Percentiles rank a stretch among this genome's conserved stretches.
Evolutionary conservation across 495 filamentous ascomycete species (phyloP).

Genomic region (Neurospora sp.): DNA sequence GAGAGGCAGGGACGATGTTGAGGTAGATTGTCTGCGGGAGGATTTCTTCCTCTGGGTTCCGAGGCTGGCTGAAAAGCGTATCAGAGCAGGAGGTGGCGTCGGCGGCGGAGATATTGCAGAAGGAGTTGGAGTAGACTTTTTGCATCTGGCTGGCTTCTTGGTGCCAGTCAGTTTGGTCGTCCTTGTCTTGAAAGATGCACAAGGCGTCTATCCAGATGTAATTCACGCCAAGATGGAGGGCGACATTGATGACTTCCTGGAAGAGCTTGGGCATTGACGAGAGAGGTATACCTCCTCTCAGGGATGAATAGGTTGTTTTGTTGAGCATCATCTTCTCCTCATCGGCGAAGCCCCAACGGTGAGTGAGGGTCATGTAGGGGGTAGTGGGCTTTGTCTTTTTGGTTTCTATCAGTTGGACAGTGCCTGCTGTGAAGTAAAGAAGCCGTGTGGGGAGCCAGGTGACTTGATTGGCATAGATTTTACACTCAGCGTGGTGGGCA

Average conservation of each 20-base stretch:
- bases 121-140: not conserved
- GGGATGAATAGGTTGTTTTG: not conserved
- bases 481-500: not conserved
- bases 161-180: not conserved
- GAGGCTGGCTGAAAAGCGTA: not conserved
- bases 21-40: not conserved
- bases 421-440: not conserved
- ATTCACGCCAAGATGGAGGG: slow-evolving; percentile 2
- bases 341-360: not conserved
- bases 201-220: slow-evolving; percentile 20
- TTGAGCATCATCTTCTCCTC: not conserved
- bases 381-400: not conserved
- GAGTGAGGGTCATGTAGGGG: not conserved
- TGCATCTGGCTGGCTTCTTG: not conserved
- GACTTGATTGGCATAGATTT: not conserved
- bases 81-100: not conserved
- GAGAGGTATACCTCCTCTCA: not conserved
- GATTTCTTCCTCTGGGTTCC: not conserved
- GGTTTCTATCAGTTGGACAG: slow-evolving; percentile 1
- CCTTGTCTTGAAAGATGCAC: slow-evolving; percentile 1
- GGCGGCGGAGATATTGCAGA: slow-evolving; percentile 1
- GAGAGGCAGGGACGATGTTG: not conserved
- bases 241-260: not conserved
- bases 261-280: not conserved
- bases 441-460: slow-evolving; percentile 1